phyloP scores from a whole-genome alignment of 768 basidiomycete genomes.

The Collybia mongolica region DNA sequence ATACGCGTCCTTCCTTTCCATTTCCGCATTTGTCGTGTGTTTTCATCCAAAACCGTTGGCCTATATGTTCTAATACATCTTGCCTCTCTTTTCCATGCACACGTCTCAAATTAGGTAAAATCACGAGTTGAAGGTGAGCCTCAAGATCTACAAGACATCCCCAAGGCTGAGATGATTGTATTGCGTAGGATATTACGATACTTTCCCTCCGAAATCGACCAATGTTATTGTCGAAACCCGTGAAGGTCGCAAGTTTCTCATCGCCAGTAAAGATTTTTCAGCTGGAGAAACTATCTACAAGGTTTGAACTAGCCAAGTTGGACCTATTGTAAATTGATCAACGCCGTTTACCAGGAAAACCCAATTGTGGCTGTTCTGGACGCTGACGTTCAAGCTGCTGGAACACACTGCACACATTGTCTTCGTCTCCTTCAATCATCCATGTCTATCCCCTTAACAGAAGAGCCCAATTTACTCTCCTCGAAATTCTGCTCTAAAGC shows the following conservation, averaged over 20 bases:
- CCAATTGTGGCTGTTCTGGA: conserved; percentile 75
- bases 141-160: conserved; percentile 5
- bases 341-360: conserved; percentile 52
- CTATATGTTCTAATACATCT: conserved; percentile 62
- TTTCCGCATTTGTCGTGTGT: conserved; percentile 11
- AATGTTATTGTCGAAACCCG: conserved; percentile 61
- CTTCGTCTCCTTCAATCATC: conserved; percentile 54
- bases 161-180: conserved; percentile 8
- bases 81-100: conserved; percentile 31
- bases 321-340: conserved; percentile 7
- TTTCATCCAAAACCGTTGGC: conserved; percentile 9
- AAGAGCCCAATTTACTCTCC: conserved; percentile 46
- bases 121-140: conserved; percentile 75
- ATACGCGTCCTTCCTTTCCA: not conserved
- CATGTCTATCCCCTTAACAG: conserved; percentile 40
- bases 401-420: conserved; percentile 74
- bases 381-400: conserved; percentile 63
- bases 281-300: conserved; percentile 78
- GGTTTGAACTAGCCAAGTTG: conserved; percentile 32
- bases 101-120: conserved; percentile 49
- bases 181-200: conserved; percentile 67
- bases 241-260: conserved; percentile 49
- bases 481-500: conserved; percentile 73
- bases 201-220: conserved; percentile 72
- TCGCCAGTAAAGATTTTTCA: conserved; percentile 65